These are phyloP conservation scores for Luvunga scandens DNA, from an alignment of 345 rosid genomes.

Conservation along the genomic window DNA sequence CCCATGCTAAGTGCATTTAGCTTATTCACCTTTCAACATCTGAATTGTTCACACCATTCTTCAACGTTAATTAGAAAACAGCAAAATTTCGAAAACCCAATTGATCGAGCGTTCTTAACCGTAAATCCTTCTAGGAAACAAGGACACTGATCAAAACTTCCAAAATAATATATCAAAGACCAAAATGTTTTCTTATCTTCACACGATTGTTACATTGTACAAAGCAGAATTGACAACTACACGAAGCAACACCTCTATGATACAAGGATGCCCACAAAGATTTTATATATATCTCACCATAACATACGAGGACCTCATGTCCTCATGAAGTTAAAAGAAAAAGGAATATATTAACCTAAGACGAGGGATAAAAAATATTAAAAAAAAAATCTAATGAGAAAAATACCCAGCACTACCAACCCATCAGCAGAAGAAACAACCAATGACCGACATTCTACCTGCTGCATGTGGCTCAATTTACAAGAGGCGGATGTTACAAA, in stretches of 20 bases:
- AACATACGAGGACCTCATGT: slow-evolving; percentile 22
- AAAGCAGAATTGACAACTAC: slow-evolving; percentile 29
- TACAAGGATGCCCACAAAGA: slow-evolving; percentile 43
- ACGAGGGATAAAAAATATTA: slow-evolving; percentile 20
- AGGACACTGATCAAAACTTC: slow-evolving; percentile 15
- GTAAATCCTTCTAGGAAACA: neutral
- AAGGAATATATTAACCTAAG: slow-evolving; percentile 31
- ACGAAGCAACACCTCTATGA: slow-evolving; percentile 45
- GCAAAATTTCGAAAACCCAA: too few species aligned
- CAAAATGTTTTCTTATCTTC: slow-evolving; percentile 35
- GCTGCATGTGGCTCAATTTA: slow-evolving; percentile 53
- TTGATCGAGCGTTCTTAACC: too few species aligned
- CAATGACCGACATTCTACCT: slow-evolving; percentile 28
- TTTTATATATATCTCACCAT: slow-evolving; percentile 30
- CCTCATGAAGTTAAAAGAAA: slow-evolving; percentile 5
- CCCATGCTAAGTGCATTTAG: too few species aligned
- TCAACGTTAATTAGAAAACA: too few species aligned
- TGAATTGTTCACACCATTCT: too few species aligned
- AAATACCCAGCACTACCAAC: slow-evolving; percentile 39
- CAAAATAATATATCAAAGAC: slow-evolving; percentile 17
- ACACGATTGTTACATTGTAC: slow-evolving; percentile 45
- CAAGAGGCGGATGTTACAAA: slow-evolving; percentile 28
- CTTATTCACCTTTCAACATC: too few species aligned
- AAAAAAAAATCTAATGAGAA: slow-evolving; percentile 34
- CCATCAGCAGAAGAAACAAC: slow-evolving; percentile 23